These are phyloP conservation scores for Candida namnaoensis DNA, from an alignment of 805 yeast genomes.

Conservation along the genomic window DNA sequence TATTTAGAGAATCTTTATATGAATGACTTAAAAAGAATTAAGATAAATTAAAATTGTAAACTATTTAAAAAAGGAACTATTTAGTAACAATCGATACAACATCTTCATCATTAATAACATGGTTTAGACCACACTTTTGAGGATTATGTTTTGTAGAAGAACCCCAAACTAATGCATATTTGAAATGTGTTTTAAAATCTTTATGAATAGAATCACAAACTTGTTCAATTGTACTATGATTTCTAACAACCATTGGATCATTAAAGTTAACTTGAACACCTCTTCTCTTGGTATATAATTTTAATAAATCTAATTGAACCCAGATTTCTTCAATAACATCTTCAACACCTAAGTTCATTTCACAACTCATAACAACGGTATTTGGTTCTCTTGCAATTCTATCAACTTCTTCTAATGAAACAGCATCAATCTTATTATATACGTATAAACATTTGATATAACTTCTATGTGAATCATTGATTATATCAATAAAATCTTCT, in stretches of 20 bases:
- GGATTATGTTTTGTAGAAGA: conserved; percentile 92
- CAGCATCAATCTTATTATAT: conserved; percentile 93
- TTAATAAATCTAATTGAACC: conserved; percentile 72
- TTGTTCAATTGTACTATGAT: conserved; percentile 68
- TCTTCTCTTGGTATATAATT: conserved; percentile 83
- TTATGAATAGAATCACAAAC: conserved; percentile 90
- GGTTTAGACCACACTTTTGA: conserved; percentile 89
- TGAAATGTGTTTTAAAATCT: conserved; percentile 86
- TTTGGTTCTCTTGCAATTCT: conserved; percentile 87
- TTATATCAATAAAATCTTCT: conserved; percentile 88
- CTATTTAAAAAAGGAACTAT: no score
- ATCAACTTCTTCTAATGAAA: conserved; percentile 89
- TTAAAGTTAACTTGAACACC: conserved; percentile 74
- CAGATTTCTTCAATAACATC: conserved; percentile 91
- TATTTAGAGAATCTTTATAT: no score
- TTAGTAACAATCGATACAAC: conserved; percentile 88
- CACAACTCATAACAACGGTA: conserved; percentile 92
- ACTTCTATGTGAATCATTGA: conserved; percentile 80
- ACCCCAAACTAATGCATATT: conserved; percentile 96
- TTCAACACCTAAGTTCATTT: conserved; percentile 73
- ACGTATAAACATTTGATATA: conserved; percentile 90
- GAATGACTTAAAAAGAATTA: no score
- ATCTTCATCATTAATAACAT: conserved; percentile 83
- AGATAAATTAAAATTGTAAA: no score
- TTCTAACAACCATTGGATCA: conserved; percentile 89